Conservation (phyloP, 2,329 filamentous ascomycete genomes). For the Trichoderma sp. region DNA sequence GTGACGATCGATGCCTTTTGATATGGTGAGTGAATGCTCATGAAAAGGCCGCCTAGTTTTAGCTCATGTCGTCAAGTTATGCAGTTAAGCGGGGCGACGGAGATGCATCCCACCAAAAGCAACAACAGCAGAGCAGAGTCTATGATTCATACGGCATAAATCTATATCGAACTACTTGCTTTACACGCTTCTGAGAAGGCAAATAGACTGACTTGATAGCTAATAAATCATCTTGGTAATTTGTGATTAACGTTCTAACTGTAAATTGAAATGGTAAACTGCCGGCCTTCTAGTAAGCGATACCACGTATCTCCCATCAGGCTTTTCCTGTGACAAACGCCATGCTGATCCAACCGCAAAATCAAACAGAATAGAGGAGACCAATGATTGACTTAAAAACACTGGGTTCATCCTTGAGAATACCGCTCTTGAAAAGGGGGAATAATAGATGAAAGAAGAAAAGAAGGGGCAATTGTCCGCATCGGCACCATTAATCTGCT, state of each 20-base stretch:
- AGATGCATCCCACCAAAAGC: not conserved
- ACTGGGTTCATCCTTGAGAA: not conserved
- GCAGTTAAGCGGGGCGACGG: slow-evolving; percentile 37
- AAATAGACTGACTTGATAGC: too few species aligned
- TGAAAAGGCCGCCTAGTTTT: slow-evolving; percentile 17
- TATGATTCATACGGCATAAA: too few species aligned
- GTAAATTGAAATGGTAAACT: too few species aligned
- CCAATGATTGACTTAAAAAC: not conserved
- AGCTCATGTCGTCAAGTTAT: slow-evolving; percentile 27
- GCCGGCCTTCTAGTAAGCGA: not conserved
- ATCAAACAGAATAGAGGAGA: not conserved
- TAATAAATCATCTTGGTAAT: too few species aligned
- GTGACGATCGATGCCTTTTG: too few species aligned
- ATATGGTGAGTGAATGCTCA: not conserved
- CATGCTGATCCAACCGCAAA: slow-evolving; percentile 1
- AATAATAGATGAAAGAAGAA: too few species aligned
- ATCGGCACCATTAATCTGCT: slow-evolving; percentile 22
- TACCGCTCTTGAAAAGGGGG: not conserved
- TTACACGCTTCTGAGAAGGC: too few species aligned
- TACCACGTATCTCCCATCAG: not conserved
- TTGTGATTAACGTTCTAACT: too few species aligned
- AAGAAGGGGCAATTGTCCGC: not conserved
- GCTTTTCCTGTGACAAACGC: not conserved
- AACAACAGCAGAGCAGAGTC: not conserved
- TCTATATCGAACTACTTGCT: too few species aligned